Base-by-base conservation (phyloP, 352 stramenopile genomes). In the Pythium vanterpoolii region DNA sequence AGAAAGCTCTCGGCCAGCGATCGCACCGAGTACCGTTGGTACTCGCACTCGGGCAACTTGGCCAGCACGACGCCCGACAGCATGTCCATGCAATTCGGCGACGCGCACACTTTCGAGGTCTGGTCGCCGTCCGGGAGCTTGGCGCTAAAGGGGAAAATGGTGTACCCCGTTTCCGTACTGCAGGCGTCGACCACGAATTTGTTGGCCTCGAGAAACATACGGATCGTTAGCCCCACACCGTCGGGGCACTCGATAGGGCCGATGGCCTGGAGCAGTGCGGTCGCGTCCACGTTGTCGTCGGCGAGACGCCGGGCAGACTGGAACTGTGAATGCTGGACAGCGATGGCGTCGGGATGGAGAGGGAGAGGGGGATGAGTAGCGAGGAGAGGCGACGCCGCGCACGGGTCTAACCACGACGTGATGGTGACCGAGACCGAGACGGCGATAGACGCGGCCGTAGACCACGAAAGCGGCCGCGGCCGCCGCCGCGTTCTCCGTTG, bases 11-110 rank as follows among this genome's bases (percentile, higher is more conserved):
- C 62, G 36, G 56, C 57, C 4, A 73, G 24, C 24, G 66, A 70
- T 11, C 57, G 46, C 9, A 49, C 40, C 26, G 58, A 70, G 57
- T 68, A 68, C 14, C 55, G n/a, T 16, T 64, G 40, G 42, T 62
- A 66, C 10, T 63, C 57, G 39, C 68, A 75, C 24, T 73, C 64
- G 24, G 68, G 68, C 18, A 75, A 43, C 47, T 73, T 69, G 28
- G 53, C 60, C 18, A 73, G 52, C 36, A 73, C 53, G 34, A 75
- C 27, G 7, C 68, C 68, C 0, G 68, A 61, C 33, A 74, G 34
- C 24, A 74, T 14, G 36, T 72, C 64, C 60, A 68, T 64, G 33
- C 68, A 75, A 1, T 60, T 61, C 3, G 43, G 60, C 23, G 60
- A 71, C 14, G 33, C 23, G 38, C 55, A 66, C 7, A 75, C 52